Conservation (phyloP, 176 grass and related monocot species). For the Ensete glaucum region DNA sequence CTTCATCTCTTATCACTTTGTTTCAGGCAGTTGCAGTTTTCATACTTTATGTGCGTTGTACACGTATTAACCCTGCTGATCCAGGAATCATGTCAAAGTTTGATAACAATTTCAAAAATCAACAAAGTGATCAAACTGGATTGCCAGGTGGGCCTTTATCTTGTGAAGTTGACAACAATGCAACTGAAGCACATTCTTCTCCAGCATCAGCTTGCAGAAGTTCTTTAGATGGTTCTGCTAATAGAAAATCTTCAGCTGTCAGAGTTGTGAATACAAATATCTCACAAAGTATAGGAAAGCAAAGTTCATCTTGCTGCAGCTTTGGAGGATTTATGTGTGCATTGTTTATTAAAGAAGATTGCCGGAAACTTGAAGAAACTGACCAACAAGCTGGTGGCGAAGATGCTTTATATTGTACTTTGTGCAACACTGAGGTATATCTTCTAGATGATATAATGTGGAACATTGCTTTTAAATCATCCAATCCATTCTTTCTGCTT, state of each 20-base stretch:
- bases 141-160: conserved; percentile 34
- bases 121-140: conserved; percentile 36
- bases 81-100: conserved; percentile 95
- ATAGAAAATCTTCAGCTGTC: conserved; percentile 40
- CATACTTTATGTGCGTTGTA: conserved; percentile 90
- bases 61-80: conserved; percentile 98
- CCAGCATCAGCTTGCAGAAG: conserved; percentile 59
- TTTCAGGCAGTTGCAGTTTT: conserved; percentile 89
- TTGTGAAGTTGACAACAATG: conserved; percentile 38
- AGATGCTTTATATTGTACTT: conserved; percentile 88
- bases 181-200: conserved; percentile 38
- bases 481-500: neutral
- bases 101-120: conserved; percentile 55
- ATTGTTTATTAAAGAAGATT: conserved; percentile 85
- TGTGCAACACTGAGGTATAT: conserved; percentile 89
- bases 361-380: conserved; percentile 60
- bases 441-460: neutral
- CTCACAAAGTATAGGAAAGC: conserved; percentile 23
- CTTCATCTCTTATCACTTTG: neutral
- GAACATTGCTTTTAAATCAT: conserved; percentile 5
- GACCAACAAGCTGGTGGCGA: conserved; percentile 64
- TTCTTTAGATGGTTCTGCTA: conserved; percentile 53
- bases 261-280: conserved; percentile 31
- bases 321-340: conserved; percentile 65
- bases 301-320: conserved; percentile 65